Percentiles rank a stretch among this genome's conserved stretches.
phyloP scores from a whole-genome alignment of 345 rosid genomes.

The Cochlearia excelsa region DNA sequence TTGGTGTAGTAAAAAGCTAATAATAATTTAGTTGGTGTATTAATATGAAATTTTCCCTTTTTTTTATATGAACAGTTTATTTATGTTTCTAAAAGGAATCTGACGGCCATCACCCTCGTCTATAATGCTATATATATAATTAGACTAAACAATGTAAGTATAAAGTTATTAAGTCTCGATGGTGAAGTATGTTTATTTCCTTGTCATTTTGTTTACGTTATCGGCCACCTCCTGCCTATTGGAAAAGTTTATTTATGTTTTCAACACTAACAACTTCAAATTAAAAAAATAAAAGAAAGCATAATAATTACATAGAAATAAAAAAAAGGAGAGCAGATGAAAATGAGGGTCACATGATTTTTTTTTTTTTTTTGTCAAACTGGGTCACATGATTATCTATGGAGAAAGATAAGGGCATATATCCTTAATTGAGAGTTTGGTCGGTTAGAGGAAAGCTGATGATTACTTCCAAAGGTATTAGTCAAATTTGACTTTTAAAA shows the following conservation, averaged over 20 bases:
- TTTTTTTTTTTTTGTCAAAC: no score
- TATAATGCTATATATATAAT: not conserved
- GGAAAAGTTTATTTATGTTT: no score
- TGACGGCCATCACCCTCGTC: not conserved
- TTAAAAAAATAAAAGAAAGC: not conserved
- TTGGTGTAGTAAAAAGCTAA: no score
- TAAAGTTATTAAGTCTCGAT: no score
- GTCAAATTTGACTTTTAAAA: constrained; percentile 16
- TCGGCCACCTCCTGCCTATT: not conserved
- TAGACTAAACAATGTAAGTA: no score
- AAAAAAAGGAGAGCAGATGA: constrained; percentile 16
- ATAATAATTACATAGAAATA: constrained; percentile 3
- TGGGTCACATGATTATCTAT: constrained; percentile 31
- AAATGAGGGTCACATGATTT: constrained; percentile 37
- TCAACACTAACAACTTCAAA: not conserved
- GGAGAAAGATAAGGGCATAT: constrained; percentile 25
- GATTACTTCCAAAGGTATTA: constrained; percentile 36
- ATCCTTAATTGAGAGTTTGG: constrained; percentile 22
- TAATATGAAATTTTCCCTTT: no score
- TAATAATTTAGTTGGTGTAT: no score
- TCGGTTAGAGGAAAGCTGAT: constrained; percentile 35
- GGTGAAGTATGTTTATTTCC: not conserved
- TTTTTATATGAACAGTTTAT: not conserved
- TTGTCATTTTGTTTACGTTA: constrained; percentile 1
- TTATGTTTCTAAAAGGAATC: constrained; percentile 1